Percentiles rank a stretch among this genome's conserved stretches.
Evolutionary conservation across 2,329 filamentous ascomycete genomes (phyloP).

Genomic region (Plectosphaerella plurivora): DNA sequence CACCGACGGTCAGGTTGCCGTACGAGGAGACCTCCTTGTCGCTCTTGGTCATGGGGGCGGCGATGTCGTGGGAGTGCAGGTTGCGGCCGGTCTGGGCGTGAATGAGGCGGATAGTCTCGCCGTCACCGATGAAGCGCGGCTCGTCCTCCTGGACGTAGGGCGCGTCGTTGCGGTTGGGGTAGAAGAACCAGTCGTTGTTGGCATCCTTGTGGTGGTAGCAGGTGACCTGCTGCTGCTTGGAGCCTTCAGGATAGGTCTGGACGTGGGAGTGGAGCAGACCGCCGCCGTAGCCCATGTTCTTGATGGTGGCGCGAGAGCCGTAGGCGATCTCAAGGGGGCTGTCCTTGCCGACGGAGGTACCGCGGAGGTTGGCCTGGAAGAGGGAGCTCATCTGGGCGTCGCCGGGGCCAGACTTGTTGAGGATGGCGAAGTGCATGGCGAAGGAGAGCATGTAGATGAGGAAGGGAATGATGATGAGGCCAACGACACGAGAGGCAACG

Average conservation of each 20-base stretch:
- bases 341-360: conserved; percentile 90
- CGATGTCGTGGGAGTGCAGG: conserved; percentile 87
- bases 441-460: conserved; percentile 95
- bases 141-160: conserved; percentile 69
- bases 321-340: conserved; percentile 89
- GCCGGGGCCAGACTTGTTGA: conserved; percentile 89
- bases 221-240: conserved; percentile 90
- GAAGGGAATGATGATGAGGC: conserved; percentile 83
- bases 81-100: conserved; percentile 96
- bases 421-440: conserved; percentile 87
- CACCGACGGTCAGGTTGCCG: conserved; percentile 90
- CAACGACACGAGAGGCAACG: conserved; percentile 72
- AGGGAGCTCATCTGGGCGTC: conserved; percentile 99
- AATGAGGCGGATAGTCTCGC: conserved; percentile 76
- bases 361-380: conserved; percentile 93
- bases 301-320: conserved; percentile 86
- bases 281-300: conserved; percentile 99
- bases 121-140: conserved; percentile 73
- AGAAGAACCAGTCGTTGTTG: conserved; percentile 99
- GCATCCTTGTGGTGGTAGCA: conserved; percentile 99
- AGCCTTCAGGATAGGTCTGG: conserved; percentile 93
- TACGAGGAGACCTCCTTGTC: conserved; percentile 95
- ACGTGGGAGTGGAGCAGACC: conserved; percentile 94
- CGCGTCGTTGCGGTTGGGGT: conserved; percentile 76
- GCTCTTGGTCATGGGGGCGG: conserved; percentile 82